These are phyloP conservation scores for Candida pini DNA, from an alignment of 805 yeast genomes.

Conservation along the genomic window DNA sequence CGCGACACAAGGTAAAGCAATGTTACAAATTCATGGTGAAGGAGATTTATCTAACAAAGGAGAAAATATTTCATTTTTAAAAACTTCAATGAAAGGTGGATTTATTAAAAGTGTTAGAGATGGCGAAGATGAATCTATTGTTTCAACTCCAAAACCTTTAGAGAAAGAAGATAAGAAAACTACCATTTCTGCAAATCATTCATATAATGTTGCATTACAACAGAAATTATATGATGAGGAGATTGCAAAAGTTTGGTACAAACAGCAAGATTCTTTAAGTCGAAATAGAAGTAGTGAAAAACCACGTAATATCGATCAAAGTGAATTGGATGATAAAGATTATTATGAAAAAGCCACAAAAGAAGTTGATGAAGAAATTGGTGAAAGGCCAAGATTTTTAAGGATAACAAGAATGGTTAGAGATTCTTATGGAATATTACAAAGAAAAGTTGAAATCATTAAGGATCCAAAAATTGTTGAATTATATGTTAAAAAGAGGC, in stretches of 20 bases:
- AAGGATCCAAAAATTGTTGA: constrained; percentile 83
- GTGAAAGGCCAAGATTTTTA: constrained; percentile 32
- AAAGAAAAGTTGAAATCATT: constrained; percentile 70
- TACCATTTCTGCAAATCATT: constrained; percentile 52
- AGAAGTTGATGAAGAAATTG: constrained; percentile 26
- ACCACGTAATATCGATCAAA: constrained; percentile 16
- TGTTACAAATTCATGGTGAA: constrained; percentile 89
- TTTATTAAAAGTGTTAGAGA: constrained; percentile 36
- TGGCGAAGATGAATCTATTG: constrained; percentile 10
- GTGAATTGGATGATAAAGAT: constrained; percentile 14
- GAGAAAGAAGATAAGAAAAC: constrained; percentile 32
- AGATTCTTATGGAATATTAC: constrained; percentile 82
- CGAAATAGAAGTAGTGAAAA: constrained; percentile 21
- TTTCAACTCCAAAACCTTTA: constrained; percentile 13
- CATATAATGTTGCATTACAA: constrained; percentile 76
- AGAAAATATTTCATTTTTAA: constrained; percentile 78
- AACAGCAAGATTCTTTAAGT: constrained; percentile 61
- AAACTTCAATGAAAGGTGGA: constrained; percentile 95
- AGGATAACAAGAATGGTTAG: constrained; percentile 73
- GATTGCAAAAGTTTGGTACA: constrained; percentile 82
- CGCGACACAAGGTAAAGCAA: constrained; percentile 94
- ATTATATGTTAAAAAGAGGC: constrained; percentile 64
- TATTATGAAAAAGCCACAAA: constrained; percentile 31
- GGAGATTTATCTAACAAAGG: constrained; percentile 95
- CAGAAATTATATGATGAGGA: constrained; percentile 92